Base-by-base conservation (phyloP, 2,329 filamentous ascomycete genomes). In the Alternaria arborescens region DNA sequence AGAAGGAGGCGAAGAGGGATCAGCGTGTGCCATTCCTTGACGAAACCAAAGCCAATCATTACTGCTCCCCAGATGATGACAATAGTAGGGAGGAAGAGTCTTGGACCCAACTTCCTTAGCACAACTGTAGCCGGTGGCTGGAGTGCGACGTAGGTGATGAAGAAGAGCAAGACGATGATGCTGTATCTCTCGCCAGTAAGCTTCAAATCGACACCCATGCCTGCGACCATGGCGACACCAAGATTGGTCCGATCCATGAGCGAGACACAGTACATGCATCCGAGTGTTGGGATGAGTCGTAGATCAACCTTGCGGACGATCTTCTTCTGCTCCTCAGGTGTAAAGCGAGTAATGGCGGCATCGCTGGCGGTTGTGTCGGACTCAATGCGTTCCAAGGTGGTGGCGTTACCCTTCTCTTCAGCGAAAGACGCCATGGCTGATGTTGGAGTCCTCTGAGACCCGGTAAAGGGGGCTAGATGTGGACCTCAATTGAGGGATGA, bases 161-260 rank as follows among this genome's bases (percentile, higher is more conserved):
- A 72, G 55, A 72, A 72, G 14, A 71, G 28, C 44, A 71, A 43
- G 6, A 71, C 66, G 20, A 68, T 53, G 32, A 70, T 60, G 44
- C 64, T 69, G 63, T 71, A 71, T 38, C 66, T 56, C 51, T 70
- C 57, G 43, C 68, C 66, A n/a, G 63, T 71, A 38, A 71, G 66
- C 47, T 69, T 70, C n/a, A 76, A 67, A n/a, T 75, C 72, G 38
- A 59, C 58, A 8, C 67, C 63, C 72, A 76, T 74, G 8, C 72
- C 73, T 16, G 73, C 72, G 7, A 75, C 67, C 55, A 73, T 71
- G 18, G 77, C 77, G 24, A 78, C 76, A 55, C 74, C 74, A 6
- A 80, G 67, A 55, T 81, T 81, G 57, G 74, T 75, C 36, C 78
- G 71, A 48, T 81, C 79, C 63, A 81, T 75, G 26, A 78, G 63